Percentiles rank a stretch among this genome's conserved stretches.
Evolutionary conservation across 2,329 filamentous ascomycete species (phyloP).

Genomic region (Colletotrichum endophyticum): DNA sequence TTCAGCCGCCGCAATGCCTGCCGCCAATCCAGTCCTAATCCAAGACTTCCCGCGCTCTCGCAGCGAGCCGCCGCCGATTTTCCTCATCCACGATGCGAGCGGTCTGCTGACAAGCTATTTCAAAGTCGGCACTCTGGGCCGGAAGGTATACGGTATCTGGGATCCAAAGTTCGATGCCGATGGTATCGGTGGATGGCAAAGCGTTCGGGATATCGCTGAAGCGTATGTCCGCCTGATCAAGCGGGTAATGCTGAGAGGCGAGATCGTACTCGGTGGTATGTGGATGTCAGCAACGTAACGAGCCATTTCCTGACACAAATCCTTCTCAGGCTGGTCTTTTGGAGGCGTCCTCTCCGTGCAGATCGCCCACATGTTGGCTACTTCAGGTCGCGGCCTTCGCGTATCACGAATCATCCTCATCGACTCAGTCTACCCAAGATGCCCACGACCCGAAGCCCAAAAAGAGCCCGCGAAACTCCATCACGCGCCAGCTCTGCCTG

Average conservation of each 20-base stretch:
- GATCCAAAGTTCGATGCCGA: conserved; percentile 12
- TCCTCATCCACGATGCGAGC: conserved; percentile 11
- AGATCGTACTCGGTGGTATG: conserved; percentile 7
- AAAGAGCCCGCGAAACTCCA: conserved; percentile 11
- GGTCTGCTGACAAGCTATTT: conserved; percentile 11
- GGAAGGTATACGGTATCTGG: conserved; percentile 7
- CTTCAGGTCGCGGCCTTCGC: not conserved
- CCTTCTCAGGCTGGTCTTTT: not conserved
- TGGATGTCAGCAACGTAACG: not conserved
- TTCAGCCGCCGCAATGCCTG: not conserved
- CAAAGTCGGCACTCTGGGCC: not conserved
- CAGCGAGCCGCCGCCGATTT: not conserved
- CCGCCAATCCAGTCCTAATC: conserved; percentile 4
- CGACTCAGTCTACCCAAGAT: conserved; percentile 10
- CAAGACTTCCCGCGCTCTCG: conserved; percentile 5
- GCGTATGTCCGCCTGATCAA: conserved; percentile 13
- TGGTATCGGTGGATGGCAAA: conserved; percentile 14
- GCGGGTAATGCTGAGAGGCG: conserved; percentile 8
- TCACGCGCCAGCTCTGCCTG: not conserved
- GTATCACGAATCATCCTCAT: conserved; percentile 12
- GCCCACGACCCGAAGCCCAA: conserved; percentile 1
- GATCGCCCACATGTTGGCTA: conserved; percentile 9
- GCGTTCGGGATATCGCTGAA: not conserved
- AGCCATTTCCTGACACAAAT: not conserved
- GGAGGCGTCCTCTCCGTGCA: not conserved